Percentiles rank a stretch among this genome's conserved stretches.
These are phyloP conservation scores for Trichoderma atrobrunneum DNA, from an alignment of 2,329 filamentous ascomycete genomes.

Conservation along the genomic window DNA sequence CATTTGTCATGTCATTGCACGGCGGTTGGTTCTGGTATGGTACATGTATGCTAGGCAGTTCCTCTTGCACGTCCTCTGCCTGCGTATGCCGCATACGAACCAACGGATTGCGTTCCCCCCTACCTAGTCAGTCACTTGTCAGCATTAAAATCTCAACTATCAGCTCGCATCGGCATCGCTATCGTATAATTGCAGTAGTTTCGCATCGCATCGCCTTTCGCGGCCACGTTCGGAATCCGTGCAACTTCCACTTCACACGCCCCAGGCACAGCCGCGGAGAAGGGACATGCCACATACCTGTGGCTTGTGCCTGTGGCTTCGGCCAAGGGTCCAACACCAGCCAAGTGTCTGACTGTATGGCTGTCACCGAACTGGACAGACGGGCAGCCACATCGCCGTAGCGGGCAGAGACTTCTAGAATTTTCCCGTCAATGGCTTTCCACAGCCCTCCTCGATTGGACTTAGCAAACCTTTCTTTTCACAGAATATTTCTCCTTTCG, in stretches of 20 bases:
- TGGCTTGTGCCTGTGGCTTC: neutral
- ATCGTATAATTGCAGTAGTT: neutral
- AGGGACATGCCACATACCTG: neutral
- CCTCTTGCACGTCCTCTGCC: neutral
- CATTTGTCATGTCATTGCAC: neutral
- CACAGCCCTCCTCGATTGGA: neutral
- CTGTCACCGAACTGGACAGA: neutral
- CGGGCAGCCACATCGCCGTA: neutral
- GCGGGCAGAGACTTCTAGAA: conserved; percentile 3
- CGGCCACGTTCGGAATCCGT: neutral
- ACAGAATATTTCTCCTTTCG: neutral
- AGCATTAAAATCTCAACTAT: neutral
- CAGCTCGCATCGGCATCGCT: neutral
- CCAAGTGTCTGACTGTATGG: neutral
- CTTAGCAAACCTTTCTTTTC: neutral
- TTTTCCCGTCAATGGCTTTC: neutral
- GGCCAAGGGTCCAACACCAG: neutral
- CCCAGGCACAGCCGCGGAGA: neutral
- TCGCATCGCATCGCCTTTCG: neutral
- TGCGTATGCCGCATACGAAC: neutral
- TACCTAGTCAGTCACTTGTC: neutral
- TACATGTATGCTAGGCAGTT: neutral
- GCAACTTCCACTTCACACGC: neutral
- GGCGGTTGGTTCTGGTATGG: too few species aligned
- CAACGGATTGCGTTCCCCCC: neutral